Conservation (phyloP, 2,329 filamentous ascomycete genomes). For the Microdochium nivale region DNA sequence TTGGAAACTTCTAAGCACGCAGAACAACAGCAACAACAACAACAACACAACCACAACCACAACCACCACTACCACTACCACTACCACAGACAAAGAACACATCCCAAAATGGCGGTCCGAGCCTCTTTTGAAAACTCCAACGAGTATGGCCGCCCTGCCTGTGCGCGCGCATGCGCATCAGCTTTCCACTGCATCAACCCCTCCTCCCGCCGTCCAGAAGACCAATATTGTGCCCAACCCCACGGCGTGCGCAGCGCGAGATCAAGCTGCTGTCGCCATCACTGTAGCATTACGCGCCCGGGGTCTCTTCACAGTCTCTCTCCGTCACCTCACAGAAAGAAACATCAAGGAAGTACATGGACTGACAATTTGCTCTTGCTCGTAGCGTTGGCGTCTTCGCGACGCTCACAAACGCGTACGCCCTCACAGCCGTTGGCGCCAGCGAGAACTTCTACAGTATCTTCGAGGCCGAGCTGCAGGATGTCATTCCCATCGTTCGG, state of each 20-base stretch:
- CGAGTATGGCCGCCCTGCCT: slow-evolving; percentile 51
- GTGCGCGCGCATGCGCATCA: not conserved
- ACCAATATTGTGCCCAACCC: not conserved
- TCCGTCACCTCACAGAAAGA: no score
- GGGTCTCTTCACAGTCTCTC: no score
- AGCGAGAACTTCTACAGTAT: slow-evolving; percentile 99
- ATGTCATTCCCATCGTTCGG: slow-evolving; percentile 93
- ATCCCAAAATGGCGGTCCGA: slow-evolving; percentile 52
- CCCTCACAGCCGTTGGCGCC: slow-evolving; percentile 85
- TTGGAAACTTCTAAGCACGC: no score
- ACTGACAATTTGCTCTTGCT: not conserved
- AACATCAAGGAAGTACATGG: slow-evolving; percentile 1
- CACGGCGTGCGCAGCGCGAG: no score
- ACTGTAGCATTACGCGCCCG: no score
- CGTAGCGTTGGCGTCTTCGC: slow-evolving; percentile 89
- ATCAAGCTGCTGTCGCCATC: no score
- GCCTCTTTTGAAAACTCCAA: slow-evolving; percentile 85
- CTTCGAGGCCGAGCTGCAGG: slow-evolving; percentile 95
- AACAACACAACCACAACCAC: not conserved
- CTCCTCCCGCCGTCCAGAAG: not conserved
- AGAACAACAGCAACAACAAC: not conserved
- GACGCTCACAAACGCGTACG: slow-evolving; percentile 95
- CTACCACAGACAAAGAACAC: slow-evolving; percentile 7
- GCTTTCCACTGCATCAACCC: not conserved
- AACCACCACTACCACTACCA: slow-evolving; percentile 4